phyloP scores from a whole-genome alignment of 495 filamentous ascomycete species.

The Baudoinia panamericana region DNA sequence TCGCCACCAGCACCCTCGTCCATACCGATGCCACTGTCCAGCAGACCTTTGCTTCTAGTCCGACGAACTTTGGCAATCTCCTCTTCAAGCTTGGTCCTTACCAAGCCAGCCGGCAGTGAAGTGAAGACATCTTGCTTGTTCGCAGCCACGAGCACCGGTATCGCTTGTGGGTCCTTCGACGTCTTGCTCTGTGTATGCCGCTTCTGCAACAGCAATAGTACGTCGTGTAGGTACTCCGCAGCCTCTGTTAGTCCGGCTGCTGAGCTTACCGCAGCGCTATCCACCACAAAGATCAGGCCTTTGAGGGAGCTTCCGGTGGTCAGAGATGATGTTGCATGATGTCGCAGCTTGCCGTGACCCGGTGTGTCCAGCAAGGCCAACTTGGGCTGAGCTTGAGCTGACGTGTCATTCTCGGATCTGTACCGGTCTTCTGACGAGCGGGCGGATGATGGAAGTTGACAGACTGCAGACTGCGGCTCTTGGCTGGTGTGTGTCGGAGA shows the following conservation, averaged over 20 bases:
- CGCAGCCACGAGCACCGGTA: conserved; percentile 71
- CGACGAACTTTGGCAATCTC: conserved; percentile 71
- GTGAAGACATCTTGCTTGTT: conserved; percentile 97
- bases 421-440: conserved; percentile 54
- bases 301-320: conserved; percentile 39
- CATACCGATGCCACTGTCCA: conserved; percentile 58
- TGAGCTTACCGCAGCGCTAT: conserved; percentile 61
- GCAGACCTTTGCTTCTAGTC: conserved; percentile 63
- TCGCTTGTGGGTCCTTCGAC: conserved; percentile 44
- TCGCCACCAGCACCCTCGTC: conserved; percentile 40
- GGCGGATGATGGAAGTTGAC: conserved; percentile 49
- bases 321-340: conserved; percentile 29
- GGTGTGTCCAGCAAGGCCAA: conserved; percentile 82
- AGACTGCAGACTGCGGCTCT: conserved; percentile 54
- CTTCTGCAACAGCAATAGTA: conserved; percentile 69
- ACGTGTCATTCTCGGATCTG: conserved; percentile 56
- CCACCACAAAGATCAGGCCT: conserved; percentile 77
- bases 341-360: conserved; percentile 85
- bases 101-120: conserved; percentile 66
- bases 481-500: conserved; percentile 74
- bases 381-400: conserved; percentile 47
- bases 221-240: conserved; percentile 74
- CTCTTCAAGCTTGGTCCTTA: conserved; percentile 59
- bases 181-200: conserved; percentile 45
- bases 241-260: conserved; percentile 42